Conservation (phyloP, 2,329 filamentous ascomycete species). For the Neocatenulostroma microsporum region DNA sequence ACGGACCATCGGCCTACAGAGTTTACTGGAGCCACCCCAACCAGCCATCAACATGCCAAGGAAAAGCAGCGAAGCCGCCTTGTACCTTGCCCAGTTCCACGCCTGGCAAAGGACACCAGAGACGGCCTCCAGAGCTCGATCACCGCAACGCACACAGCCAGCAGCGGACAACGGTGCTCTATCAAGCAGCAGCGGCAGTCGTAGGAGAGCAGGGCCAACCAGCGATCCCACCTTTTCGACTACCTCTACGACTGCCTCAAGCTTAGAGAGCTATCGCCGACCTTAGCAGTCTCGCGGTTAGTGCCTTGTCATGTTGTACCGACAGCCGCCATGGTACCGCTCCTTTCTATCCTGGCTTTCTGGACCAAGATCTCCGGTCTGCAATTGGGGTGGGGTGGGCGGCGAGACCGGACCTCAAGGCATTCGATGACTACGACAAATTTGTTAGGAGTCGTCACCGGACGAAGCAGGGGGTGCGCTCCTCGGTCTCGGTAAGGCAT, state of each 20-base stretch:
- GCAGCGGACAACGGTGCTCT: not conserved
- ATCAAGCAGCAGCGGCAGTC: not conserved
- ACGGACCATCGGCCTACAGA: not conserved
- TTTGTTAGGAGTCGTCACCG: too few species aligned
- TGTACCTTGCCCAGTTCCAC: constrained; percentile 7
- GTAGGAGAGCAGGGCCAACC: not conserved
- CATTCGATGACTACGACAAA: too few species aligned
- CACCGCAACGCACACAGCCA: not conserved
- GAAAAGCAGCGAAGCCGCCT: constrained; percentile 6
- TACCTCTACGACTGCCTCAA: not conserved
- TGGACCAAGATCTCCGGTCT: too few species aligned
- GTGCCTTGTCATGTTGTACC: too few species aligned
- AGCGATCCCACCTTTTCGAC: not conserved
- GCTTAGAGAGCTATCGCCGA: constrained; percentile 1
- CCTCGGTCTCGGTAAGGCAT: too few species aligned
- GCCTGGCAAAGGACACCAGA: not conserved
- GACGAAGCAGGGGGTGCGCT: too few species aligned
- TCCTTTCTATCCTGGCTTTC: too few species aligned
- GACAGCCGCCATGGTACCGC: too few species aligned
- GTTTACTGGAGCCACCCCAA: not conserved
- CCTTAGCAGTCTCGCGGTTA: too few species aligned
- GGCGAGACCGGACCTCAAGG: too few species aligned
- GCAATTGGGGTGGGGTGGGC: too few species aligned
- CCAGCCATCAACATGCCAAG: not conserved
- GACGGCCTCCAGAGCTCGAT: not conserved